Evolutionary conservation across 129 eudicot species (phyloP).

Genomic region (Deinandra increscens): DNA sequence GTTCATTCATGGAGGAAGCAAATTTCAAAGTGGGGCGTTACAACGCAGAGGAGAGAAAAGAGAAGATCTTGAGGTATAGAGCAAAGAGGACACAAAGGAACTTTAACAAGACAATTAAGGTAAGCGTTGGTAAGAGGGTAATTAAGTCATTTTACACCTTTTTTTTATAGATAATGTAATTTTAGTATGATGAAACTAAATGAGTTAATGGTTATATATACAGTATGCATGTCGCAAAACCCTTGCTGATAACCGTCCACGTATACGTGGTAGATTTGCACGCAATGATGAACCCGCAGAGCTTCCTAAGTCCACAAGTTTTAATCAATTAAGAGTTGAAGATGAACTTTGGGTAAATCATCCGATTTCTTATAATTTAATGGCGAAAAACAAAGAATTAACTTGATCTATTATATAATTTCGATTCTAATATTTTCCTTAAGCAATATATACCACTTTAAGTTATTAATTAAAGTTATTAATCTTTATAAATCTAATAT

Average conservation of each 20-base stretch:
- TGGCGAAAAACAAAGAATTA: not conserved
- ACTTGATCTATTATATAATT: no score
- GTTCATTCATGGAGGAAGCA: slow-evolving; percentile 69
- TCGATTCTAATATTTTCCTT: not conserved
- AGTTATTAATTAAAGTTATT: not conserved
- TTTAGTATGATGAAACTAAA: not conserved
- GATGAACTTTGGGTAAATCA: slow-evolving; percentile 79
- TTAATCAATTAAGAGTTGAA: slow-evolving; percentile 54
- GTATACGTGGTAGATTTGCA: slow-evolving; percentile 97
- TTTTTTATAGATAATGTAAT: not conserved
- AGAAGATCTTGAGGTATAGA: slow-evolving; percentile 79
- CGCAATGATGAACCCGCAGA: slow-evolving; percentile 80
- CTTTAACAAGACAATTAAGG: slow-evolving; percentile 94
- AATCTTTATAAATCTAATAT: no score
- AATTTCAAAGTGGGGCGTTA: slow-evolving; percentile 78
- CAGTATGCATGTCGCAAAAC: slow-evolving; percentile 98
- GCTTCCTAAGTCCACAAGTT: slow-evolving; percentile 54
- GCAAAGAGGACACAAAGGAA: slow-evolving; percentile 88
- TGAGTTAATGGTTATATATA: not conserved
- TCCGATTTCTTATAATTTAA: not conserved
- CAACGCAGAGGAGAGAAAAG: slow-evolving; percentile 83
- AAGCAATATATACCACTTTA: no score
- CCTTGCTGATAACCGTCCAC: slow-evolving; percentile 83
- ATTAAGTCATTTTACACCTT: slow-evolving; percentile 1
- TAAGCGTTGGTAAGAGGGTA: slow-evolving; percentile 13